Evolutionary conservation across 2,329 filamentous ascomycete species (phyloP).

Genomic region (Curvularia lunata): DNA sequence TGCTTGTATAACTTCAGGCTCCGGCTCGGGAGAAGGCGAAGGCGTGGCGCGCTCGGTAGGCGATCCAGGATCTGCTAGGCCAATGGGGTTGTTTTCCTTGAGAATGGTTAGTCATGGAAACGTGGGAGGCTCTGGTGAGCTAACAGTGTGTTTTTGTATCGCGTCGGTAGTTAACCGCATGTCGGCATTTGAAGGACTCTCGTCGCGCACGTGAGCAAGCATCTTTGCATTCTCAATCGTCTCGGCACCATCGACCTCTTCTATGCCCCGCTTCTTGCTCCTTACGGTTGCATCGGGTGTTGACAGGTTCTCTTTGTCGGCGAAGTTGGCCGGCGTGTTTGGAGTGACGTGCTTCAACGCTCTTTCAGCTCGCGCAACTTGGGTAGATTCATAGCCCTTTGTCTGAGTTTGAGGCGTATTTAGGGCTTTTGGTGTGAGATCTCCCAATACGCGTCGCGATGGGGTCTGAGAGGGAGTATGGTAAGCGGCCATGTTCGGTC

Average conservation of each 20-base stretch:
- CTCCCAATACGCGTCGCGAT: conserved; percentile 45
- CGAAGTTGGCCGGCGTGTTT: conserved; percentile 29
- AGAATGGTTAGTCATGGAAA: conserved; percentile 25
- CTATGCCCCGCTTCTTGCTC: conserved; percentile 46
- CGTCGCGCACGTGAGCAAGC: conserved; percentile 33
- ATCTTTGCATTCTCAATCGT: conserved; percentile 34
- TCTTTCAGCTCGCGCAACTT: conserved; percentile 37
- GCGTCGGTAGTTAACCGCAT: conserved; percentile 33
- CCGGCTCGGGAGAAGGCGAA: conserved; percentile 23
- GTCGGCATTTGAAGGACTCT: conserved; percentile 16
- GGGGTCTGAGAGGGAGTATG: conserved; percentile 39
- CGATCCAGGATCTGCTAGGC: conserved; percentile 38
- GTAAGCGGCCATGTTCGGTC: conserved; percentile 31
- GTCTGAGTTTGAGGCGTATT: conserved; percentile 42
- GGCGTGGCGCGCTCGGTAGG: conserved; percentile 47
- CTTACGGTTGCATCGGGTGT: conserved; percentile 22
- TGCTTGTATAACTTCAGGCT: conserved; percentile 25
- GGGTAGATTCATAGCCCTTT: conserved; percentile 26
- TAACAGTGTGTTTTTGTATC: conserved; percentile 40
- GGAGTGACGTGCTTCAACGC: conserved; percentile 44
- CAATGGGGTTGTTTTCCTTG: conserved; percentile 36
- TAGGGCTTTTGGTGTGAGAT: conserved; percentile 43
- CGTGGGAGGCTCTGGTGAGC: conserved; percentile 19
- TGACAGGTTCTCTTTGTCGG: conserved; percentile 41
- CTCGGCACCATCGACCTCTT: conserved; percentile 45